phyloP scores from a whole-genome alignment of 495 filamentous ascomycete genomes.

The Aspergillus steynii region DNA sequence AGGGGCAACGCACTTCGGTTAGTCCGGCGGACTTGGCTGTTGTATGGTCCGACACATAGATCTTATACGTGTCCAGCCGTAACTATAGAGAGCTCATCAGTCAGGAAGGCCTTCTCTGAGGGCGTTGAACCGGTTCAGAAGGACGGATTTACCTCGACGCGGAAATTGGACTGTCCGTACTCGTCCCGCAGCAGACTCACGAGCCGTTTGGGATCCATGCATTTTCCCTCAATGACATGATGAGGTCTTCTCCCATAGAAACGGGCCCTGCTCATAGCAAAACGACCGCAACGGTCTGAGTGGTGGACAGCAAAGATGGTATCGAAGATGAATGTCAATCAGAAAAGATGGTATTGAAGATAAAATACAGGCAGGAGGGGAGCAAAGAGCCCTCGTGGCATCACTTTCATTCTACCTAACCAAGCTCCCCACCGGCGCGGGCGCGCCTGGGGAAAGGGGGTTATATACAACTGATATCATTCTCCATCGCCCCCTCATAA shows the following conservation, averaged over 20 bases:
- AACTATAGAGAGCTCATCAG: slow-evolving; percentile 4
- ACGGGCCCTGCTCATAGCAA: not conserved
- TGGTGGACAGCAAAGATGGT: not conserved
- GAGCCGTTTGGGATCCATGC: slow-evolving; percentile 7
- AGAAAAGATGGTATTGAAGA: not conserved
- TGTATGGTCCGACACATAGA: slow-evolving; percentile 11
- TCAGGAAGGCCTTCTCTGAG: not conserved
- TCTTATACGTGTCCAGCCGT: slow-evolving; percentile 12
- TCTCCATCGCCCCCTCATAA: not conserved
- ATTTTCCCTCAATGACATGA: slow-evolving; percentile 12
- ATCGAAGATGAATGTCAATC: not conserved
- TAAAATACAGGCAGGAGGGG: not conserved
- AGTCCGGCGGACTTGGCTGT: not conserved
- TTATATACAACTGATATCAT: not conserved
- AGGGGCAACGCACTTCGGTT: slow-evolving; percentile 7
- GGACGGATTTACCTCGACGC: slow-evolving; percentile 8
- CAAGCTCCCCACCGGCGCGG: not conserved
- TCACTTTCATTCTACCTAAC: not conserved
- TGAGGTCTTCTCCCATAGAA: not conserved
- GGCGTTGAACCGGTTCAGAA: not conserved
- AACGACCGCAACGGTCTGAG: not conserved
- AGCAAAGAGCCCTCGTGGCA: not conserved
- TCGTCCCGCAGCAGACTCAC: slow-evolving; percentile 7
- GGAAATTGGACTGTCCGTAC: slow-evolving; percentile 14
- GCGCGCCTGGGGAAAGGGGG: not conserved